Conservation (phyloP, 345 rosid genomes). For the Acer yangbiense region DNA sequence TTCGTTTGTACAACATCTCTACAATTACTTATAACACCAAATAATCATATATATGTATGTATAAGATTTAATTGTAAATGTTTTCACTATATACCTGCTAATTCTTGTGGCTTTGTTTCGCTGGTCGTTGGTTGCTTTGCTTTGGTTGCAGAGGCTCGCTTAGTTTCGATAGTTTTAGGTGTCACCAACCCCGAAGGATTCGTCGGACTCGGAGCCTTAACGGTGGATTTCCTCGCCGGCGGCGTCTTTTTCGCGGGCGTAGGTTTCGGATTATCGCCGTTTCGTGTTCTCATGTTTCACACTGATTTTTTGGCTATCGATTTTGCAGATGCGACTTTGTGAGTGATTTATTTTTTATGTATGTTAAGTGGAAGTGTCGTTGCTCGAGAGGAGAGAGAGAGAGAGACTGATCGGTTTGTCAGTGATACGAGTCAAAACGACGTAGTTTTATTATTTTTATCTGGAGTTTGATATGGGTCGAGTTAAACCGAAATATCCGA, state of each 20-base stretch:
- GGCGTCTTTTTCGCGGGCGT: slow-evolving; percentile 33
- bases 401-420: neutral
- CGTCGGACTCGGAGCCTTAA: slow-evolving; percentile 11
- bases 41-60: neutral
- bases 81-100: slow-evolving; percentile 32
- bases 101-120: slow-evolving; percentile 22
- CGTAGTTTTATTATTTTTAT: neutral
- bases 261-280: slow-evolving; percentile 25
- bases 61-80: neutral
- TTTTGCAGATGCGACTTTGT: neutral
- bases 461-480: neutral
- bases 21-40: neutral
- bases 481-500: neutral
- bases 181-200: slow-evolving; percentile 13
- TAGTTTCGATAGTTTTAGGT: slow-evolving; percentile 24
- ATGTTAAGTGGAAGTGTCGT: neutral
- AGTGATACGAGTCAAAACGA: neutral
- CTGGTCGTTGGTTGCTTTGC: slow-evolving; percentile 25
- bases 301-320: neutral
- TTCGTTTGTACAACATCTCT: neutral
- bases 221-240: slow-evolving; percentile 37
- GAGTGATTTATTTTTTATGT: neutral
- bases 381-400: neutral
- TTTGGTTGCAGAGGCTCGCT: slow-evolving; percentile 27
- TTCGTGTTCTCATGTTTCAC: slow-evolving; percentile 41